These are phyloP conservation scores for Groenewaldozyma salmanticensis DNA, from an alignment of 805 yeast genomes.

Conservation along the genomic window DNA sequence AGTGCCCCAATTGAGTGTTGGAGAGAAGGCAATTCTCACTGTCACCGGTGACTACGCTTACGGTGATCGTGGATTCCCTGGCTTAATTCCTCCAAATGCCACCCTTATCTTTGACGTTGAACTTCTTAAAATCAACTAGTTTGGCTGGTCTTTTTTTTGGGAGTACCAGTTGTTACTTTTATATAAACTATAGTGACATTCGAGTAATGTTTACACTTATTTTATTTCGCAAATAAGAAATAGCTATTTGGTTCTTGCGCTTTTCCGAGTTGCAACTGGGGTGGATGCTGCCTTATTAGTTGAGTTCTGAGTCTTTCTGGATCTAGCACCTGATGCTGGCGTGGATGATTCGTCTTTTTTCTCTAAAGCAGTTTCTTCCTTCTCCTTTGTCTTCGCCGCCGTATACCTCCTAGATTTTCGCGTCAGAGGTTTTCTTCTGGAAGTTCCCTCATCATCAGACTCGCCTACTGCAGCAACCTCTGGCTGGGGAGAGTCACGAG, in stretches of 20 bases:
- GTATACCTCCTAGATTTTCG: conserved; percentile 3
- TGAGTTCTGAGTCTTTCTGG: conserved; percentile 2
- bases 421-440: not conserved
- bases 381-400: not conserved
- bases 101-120: conserved; percentile 48
- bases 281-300: conserved; percentile 2
- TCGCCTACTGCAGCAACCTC: conserved; percentile 4
- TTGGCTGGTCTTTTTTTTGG: not conserved
- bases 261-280: conserved; percentile 5
- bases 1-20: conserved; percentile 83
- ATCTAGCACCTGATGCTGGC: conserved; percentile 12
- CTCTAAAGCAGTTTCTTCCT: conserved; percentile 9
- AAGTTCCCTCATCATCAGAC: not conserved
- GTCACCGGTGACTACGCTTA: conserved; percentile 92
- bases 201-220: not conserved
- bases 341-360: not conserved
- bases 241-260: conserved; percentile 5
- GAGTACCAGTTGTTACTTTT: no score
- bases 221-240: not conserved
- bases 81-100: conserved; percentile 93
- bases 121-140: conserved; percentile 23
- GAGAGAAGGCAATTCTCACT: conserved; percentile 86
- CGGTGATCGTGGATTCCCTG: conserved; percentile 93
- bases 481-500: no score
- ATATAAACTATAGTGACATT: no score